A percentile compares a stretch with the other conserved stretches of the same genome.
Conservation (phyloP, 495 filamentous ascomycete genomes). For the Talaromyces liani region DNA sequence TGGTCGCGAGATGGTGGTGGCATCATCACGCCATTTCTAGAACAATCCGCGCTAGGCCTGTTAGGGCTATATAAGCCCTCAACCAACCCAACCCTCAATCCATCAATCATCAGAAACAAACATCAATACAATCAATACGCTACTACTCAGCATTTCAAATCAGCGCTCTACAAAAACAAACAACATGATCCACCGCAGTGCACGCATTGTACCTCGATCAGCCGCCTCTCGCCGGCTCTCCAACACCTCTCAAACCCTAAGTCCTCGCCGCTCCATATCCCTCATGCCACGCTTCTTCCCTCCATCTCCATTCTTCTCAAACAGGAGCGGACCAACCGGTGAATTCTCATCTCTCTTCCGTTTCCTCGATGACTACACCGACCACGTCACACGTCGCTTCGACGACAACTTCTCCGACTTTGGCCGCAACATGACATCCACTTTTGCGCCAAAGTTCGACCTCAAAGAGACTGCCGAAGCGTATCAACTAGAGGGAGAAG, state of each 20-base stretch:
- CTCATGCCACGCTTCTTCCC: conserved; percentile 19
- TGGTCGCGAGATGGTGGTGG: not conserved
- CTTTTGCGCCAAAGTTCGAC: conserved; percentile 75
- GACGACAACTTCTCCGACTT: conserved; percentile 11
- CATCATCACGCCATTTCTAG: not conserved
- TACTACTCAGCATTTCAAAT: not conserved
- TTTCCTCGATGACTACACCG: conserved; percentile 36
- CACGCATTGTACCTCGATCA: not conserved
- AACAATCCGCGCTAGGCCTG: not conserved
- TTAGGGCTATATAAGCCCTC: conserved; percentile 1
- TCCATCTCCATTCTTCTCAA: conserved; percentile 10
- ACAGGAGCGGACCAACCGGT: conserved; percentile 8
- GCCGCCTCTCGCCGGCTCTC: conserved; percentile 2
- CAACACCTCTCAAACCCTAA: not conserved
- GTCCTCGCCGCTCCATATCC: conserved; percentile 21
- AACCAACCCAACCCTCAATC: not conserved
- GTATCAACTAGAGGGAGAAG: conserved; percentile 85
- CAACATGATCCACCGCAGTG: conserved; percentile 2
- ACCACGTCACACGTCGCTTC: conserved; percentile 21
- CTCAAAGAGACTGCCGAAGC: conserved; percentile 58
- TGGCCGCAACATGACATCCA: conserved; percentile 11
- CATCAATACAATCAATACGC: not conserved
- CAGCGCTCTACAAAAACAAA: not conserved
- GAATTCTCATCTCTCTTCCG: conserved; percentile 39
- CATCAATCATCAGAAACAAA: not conserved